These are phyloP conservation scores for Lagerstroemia speciosa DNA, from an alignment of 345 rosid species.

Conservation along the genomic window DNA sequence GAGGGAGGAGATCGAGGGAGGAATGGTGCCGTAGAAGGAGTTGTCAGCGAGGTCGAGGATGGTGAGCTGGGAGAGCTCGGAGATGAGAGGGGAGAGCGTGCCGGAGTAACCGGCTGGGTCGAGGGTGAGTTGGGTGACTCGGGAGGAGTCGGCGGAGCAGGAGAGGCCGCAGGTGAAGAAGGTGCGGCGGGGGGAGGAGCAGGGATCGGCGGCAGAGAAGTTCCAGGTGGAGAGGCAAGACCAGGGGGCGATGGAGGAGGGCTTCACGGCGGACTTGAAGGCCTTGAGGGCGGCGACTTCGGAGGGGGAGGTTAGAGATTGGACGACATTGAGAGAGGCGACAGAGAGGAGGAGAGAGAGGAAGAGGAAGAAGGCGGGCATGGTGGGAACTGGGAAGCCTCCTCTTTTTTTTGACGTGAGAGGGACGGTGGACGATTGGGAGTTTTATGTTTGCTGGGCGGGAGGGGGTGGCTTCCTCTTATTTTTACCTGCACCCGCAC, in stretches of 20 bases:
- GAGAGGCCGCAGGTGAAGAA: constrained; percentile 23
- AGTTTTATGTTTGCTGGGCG: too few relatives aligned
- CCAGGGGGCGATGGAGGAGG: constrained; percentile 11
- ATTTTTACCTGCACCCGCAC: too few relatives aligned
- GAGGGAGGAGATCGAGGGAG: constrained; percentile 55
- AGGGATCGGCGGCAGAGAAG: constrained; percentile 18
- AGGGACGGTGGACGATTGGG: background rate
- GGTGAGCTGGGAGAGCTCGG: constrained; percentile 47
- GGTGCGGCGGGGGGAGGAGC: constrained; percentile 21
- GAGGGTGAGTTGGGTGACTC: constrained; percentile 44
- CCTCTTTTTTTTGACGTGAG: too few relatives aligned
- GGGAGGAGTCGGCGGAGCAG: constrained; percentile 17
- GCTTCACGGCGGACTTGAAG: constrained; percentile 14
- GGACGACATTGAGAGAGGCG: background rate
- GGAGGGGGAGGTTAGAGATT: constrained; percentile 8
- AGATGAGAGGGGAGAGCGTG: constrained; percentile 53
- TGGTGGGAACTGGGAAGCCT: background rate
- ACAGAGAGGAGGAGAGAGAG: background rate
- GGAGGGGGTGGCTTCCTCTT: too few relatives aligned
- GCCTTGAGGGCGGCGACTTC: constrained; percentile 19
- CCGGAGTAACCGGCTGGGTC: constrained; percentile 83
- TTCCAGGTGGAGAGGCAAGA: constrained; percentile 22
- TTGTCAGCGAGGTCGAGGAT: constrained; percentile 69
- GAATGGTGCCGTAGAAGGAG: constrained; percentile 53
- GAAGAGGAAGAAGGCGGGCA: constrained; percentile 7